Evolutionary conservation across 73 alveolate species (phyloP), one percentile per base, ranked within the genome.

Genomic region (Stentor roeselii): DNA sequence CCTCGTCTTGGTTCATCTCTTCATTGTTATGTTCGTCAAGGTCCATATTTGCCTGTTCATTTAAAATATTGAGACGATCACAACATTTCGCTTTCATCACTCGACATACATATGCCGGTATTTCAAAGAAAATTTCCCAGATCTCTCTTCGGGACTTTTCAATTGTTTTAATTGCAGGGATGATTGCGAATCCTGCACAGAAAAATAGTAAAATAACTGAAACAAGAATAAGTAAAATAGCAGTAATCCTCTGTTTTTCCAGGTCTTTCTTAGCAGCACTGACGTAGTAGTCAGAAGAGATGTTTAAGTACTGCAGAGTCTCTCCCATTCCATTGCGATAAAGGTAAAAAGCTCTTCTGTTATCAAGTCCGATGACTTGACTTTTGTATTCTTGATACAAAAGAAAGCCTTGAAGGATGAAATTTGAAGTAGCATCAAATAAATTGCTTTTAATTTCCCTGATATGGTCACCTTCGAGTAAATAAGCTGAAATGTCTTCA

Each of bases 341-440:
- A 14, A 67, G 34, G 2, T 67, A 67, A 67, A 67, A 67, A 21
- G 41, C 80, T 67, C 80, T 67, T 67, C 80, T 67, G 2, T 67
- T 67, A 2, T 0, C 0, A 14, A 67, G 2, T n/a, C 27, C n/a
- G 27, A 67, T 32, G 0, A 30, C 41, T 0, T 36, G 14, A 32
- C 50, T 34, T 67, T 67, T 32, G 34, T 67, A 67, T 21, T 67
- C 80, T 67, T 67, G n/a, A 11, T 67, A 27, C 41, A 67, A 32
- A 15, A 67, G 37, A 67, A 21, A 67, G 42, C 80, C 80, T 67
- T 67, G 80, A 30, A 67, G 41, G 37, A 67, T 67, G 27, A 67
- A 21, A 67, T 67, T 67, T 34, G 80, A 67, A 21, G 80, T 67
- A 27, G 80, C 80, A 2, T 67, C 80, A 67, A 67, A 67, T 30